A percentile compares a stretch with the other conserved stretches of the same genome.
Conservation (phyloP, 129 eudicot species). For the Rutidosis leptorrhynchoides region DNA sequence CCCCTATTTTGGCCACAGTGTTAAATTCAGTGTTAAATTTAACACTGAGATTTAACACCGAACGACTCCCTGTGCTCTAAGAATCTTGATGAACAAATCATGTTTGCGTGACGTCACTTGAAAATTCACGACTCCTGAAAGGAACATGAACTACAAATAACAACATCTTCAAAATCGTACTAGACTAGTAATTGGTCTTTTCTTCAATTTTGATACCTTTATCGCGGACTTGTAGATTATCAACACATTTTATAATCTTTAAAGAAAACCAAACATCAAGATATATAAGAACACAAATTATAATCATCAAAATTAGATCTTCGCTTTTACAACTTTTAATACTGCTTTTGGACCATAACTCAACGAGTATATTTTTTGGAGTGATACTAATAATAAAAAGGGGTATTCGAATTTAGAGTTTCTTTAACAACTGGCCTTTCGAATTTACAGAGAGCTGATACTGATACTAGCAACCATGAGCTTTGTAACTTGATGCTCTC, state of each 20-base stretch:
- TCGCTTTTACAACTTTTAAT: neutral
- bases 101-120: no score
- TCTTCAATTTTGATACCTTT: neutral
- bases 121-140: no score
- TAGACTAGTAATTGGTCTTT: neutral
- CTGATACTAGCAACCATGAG: conserved; percentile 23
- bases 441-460: conserved; percentile 24
- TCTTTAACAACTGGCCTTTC: conserved; percentile 26
- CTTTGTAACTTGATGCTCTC: conserved; percentile 9
- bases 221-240: neutral
- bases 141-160: no score
- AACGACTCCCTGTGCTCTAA: no score
- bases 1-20: no score
- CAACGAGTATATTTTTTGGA: conserved; percentile 2
- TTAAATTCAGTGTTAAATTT: no score
- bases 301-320: neutral
- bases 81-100: no score
- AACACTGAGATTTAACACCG: no score
- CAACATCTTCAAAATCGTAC: no score
- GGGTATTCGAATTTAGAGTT: conserved; percentile 34
- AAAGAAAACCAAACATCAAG: neutral
- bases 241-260: neutral
- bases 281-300: neutral
- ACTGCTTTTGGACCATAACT: neutral
- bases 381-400: conserved; percentile 14